Evolutionary conservation across 805 yeast genomes (phyloP).

Genomic region (Candida odintsovae): DNA sequence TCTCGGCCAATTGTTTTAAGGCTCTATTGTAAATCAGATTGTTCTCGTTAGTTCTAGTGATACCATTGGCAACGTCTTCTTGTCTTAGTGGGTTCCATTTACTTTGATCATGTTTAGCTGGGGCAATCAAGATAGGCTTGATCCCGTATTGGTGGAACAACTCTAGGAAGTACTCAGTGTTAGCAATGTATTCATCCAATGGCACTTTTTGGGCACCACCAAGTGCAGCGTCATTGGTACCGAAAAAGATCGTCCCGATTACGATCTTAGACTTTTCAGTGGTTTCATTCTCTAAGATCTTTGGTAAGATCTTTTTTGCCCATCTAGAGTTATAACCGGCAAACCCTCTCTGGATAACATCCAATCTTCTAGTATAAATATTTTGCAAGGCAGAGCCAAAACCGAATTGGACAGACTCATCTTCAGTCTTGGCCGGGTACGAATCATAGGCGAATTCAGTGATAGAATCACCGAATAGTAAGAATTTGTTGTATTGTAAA

Average conservation of each 20-base stretch:
- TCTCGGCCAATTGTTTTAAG: slow-evolving; percentile 38
- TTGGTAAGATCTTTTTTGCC: slow-evolving; percentile 45
- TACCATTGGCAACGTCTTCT: slow-evolving; percentile 33
- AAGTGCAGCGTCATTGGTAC: slow-evolving; percentile 68
- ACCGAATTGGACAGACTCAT: slow-evolving; percentile 32
- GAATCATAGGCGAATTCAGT: slow-evolving; percentile 48
- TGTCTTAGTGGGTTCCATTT: slow-evolving; percentile 31
- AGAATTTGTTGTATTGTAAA: slow-evolving; percentile 34
- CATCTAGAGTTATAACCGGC: slow-evolving; percentile 70
- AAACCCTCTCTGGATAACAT: slow-evolving; percentile 69
- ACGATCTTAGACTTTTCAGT: slow-evolving; percentile 30
- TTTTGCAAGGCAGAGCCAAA: slow-evolving; percentile 45
- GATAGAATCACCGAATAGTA: slow-evolving; percentile 68
- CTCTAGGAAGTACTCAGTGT: slow-evolving; percentile 39
- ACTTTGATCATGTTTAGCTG: slow-evolving; percentile 48
- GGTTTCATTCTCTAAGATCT: slow-evolving; percentile 44
- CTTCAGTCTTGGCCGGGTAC: slow-evolving; percentile 16
- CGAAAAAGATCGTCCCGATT: slow-evolving; percentile 60
- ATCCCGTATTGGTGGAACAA: slow-evolving; percentile 37
- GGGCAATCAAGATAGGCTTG: slow-evolving; percentile 54
- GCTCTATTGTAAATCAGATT: slow-evolving; percentile 48
- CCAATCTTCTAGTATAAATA: slow-evolving; percentile 55
- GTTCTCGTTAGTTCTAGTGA: slow-evolving; percentile 39
- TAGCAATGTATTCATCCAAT: slow-evolving; percentile 40
- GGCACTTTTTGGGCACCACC: slow-evolving; percentile 45